These are phyloP conservation scores for Anthostomella pinea DNA, from an alignment of 2,329 filamentous ascomycete species.

Conservation along the genomic window DNA sequence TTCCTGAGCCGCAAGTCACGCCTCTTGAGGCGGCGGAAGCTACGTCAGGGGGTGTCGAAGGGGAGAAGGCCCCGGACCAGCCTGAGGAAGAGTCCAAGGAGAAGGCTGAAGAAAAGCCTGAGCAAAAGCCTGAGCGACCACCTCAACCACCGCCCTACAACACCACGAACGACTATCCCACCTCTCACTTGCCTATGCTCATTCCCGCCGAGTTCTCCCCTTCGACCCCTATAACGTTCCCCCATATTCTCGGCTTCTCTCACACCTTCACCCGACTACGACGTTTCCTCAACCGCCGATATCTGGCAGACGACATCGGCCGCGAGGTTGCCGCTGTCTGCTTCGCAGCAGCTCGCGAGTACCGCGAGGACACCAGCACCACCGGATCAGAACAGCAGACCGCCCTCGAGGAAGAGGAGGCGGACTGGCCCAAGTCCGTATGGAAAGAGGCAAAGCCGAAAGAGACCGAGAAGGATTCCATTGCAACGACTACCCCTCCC, in stretches of 20 bases:
- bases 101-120: slow-evolving; percentile 42
- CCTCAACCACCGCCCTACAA: slow-evolving; percentile 73
- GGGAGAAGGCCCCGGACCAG: too few relatives aligned
- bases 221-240: slow-evolving; percentile 70
- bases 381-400: slow-evolving; percentile 58
- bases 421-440: slow-evolving; percentile 80
- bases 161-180: slow-evolving; percentile 66
- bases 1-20: slow-evolving; percentile 16
- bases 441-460: slow-evolving; percentile 51
- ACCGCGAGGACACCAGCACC: slow-evolving; percentile 38
- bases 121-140: slow-evolving; percentile 55
- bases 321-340: slow-evolving; percentile 84
- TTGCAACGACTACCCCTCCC: slow-evolving; percentile 12
- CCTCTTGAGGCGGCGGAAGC: slow-evolving; percentile 15
- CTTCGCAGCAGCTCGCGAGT: slow-evolving; percentile 57
- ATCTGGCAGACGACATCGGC: slow-evolving; percentile 83
- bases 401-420: slow-evolving; percentile 68
- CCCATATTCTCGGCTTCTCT: slow-evolving; percentile 87
- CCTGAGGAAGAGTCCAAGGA: slow-evolving; percentile 39
- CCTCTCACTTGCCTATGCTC: slow-evolving; percentile 59
- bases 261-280: slow-evolving; percentile 84
- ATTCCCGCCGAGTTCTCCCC: slow-evolving; percentile 73
- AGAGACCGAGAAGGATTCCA: slow-evolving; percentile 27
- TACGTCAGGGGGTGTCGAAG: slow-evolving; percentile 19
- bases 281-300: slow-evolving; percentile 81